Percentiles rank a stretch among this genome's conserved stretches.
phyloP scores from a whole-genome alignment of 805 yeast genomes.

The Candida cerambycidarum region DNA sequence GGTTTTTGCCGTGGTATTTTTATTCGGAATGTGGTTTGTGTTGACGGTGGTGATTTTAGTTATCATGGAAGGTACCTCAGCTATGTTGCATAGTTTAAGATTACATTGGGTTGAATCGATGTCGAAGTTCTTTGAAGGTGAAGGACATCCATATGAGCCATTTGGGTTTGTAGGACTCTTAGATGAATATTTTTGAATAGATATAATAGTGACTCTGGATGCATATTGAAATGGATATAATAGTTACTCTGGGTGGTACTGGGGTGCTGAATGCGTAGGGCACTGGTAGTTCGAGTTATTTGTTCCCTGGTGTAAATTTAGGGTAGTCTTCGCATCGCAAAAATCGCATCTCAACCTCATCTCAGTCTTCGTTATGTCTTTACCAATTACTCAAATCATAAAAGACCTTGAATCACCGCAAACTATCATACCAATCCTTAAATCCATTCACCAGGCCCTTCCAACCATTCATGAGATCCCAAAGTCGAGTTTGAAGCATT shows the following conservation, averaged over 20 bases:
- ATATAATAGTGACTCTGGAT: no score
- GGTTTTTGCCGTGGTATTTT: constrained; percentile 67
- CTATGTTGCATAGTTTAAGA: constrained; percentile 98
- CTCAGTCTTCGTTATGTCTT: background rate
- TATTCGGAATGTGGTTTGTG: constrained; percentile 94
- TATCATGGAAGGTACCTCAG: constrained; percentile 98
- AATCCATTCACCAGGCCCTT: constrained; percentile 27
- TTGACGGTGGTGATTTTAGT: constrained; percentile 90
- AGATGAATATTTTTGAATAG: constrained; percentile 19
- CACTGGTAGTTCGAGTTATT: no score
- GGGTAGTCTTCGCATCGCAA: no score
- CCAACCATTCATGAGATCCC: constrained; percentile 41
- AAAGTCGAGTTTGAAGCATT: constrained; percentile 50
- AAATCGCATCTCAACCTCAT: no score
- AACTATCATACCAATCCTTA: constrained; percentile 32
- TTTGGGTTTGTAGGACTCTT: constrained; percentile 57
- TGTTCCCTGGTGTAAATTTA: no score
- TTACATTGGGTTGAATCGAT: constrained; percentile 99
- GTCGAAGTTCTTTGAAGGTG: constrained; percentile 98
- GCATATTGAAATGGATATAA: no score
- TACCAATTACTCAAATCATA: constrained; percentile 13
- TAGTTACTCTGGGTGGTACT: no score
- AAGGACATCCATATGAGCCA: constrained; percentile 89
- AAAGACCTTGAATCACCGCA: constrained; percentile 26
- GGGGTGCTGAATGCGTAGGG: no score